phyloP scores from a whole-genome alignment of 169 alveolate genomes.

The Plasmodium billcollinsi region DNA sequence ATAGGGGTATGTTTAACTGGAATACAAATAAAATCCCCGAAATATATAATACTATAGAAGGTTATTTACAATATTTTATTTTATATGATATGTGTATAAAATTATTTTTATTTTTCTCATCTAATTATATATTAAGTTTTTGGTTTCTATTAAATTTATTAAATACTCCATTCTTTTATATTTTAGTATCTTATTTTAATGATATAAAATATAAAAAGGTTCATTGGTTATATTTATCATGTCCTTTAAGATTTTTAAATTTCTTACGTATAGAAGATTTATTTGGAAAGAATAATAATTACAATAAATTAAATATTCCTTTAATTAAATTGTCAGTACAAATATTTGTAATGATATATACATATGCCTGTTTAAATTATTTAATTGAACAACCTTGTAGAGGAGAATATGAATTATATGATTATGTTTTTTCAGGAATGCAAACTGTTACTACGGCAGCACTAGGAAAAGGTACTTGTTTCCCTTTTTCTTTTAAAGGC shows the following conservation, averaged over 20 bases:
- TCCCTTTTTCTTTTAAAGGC: constrained; percentile 32
- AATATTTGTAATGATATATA: constrained; percentile 59
- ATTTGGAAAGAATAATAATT: constrained; percentile 29
- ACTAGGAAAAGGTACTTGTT: constrained; percentile 72
- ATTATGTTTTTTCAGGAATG: constrained; percentile 75
- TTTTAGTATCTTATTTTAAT: constrained; percentile 26
- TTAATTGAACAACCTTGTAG: constrained; percentile 74
- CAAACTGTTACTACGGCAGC: constrained; percentile 76
- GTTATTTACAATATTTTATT: constrained; percentile 58
- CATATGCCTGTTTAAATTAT: constrained; percentile 62
- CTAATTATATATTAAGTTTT: constrained; percentile 58
- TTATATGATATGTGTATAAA: constrained; percentile 57
- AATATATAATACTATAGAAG: constrained; percentile 47
- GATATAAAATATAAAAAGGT: constrained; percentile 1
- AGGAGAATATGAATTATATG: constrained; percentile 60
- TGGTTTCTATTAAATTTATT: constrained; percentile 55
- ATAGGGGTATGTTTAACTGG: constrained; percentile 76
- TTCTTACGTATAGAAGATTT: constrained; percentile 63
- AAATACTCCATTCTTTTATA: constrained; percentile 70
- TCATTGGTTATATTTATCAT: constrained; percentile 59
- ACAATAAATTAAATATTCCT: constrained; percentile 45
- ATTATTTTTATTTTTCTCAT: constrained; percentile 38
- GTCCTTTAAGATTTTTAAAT: constrained; percentile 69
- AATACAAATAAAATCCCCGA: constrained; percentile 43
- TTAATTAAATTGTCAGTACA: constrained; percentile 37